A percentile compares a stretch with the other conserved stretches of the same genome.
Conservation (phyloP, 805 yeast species). For the Starmerella bombi region DNA sequence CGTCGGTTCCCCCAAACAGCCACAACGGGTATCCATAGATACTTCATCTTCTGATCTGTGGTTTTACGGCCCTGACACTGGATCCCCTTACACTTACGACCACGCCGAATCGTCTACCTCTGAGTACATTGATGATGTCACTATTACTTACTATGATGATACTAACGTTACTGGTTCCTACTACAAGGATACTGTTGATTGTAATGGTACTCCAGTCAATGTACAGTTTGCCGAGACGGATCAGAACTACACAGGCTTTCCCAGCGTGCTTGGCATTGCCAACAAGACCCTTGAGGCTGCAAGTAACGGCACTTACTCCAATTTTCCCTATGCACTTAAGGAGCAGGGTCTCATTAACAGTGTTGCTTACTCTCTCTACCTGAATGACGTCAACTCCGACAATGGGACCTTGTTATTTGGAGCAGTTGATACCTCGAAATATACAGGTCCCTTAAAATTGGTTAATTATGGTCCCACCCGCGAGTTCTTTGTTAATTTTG, state of each 20-base stretch:
- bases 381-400: slow-evolving; percentile 26
- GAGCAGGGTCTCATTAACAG: slow-evolving; percentile 32
- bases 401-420: slow-evolving; percentile 35
- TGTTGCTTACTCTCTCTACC: slow-evolving; percentile 36
- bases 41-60: slow-evolving; percentile 62
- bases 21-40: slow-evolving; percentile 31
- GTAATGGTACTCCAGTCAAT: slow-evolving; percentile 35
- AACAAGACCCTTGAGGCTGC: neutral
- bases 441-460: slow-evolving; percentile 32
- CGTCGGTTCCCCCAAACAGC: neutral
- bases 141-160: slow-evolving; percentile 27
- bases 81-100: slow-evolving; percentile 4
- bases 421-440: slow-evolving; percentile 53
- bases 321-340: slow-evolving; percentile 28
- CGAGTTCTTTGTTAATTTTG: slow-evolving; percentile 8
- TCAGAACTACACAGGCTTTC: neutral
- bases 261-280: slow-evolving; percentile 7
- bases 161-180: slow-evolving; percentile 36
- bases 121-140: slow-evolving; percentile 15
- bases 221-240: slow-evolving; percentile 6
- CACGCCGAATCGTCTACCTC: slow-evolving; percentile 17
- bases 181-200: slow-evolving; percentile 45
- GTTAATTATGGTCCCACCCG: neutral
- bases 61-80: slow-evolving; percentile 28
- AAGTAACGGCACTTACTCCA: slow-evolving; percentile 17